Percentiles rank a stretch among this genome's conserved stretches.
phyloP scores from a whole-genome alignment of 2,329 filamentous ascomycete genomes.

The Fusarium fujikuroi region DNA sequence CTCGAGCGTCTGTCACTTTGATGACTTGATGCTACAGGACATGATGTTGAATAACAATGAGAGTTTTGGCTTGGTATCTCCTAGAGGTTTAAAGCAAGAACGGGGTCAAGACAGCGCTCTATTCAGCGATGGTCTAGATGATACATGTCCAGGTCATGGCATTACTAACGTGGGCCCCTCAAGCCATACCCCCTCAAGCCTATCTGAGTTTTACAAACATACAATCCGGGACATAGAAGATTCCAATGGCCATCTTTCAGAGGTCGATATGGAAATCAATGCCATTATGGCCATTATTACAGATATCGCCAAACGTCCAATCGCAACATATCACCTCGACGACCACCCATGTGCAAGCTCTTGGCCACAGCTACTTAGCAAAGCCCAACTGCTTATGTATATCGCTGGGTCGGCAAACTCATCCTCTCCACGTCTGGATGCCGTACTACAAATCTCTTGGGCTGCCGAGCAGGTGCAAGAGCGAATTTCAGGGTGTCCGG shows the following conservation, averaged over 20 bases:
- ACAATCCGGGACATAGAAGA: fast-evolving
- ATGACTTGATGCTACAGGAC: neutral
- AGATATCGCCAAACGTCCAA: neutral
- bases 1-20: fast-evolving
- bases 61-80: fast-evolving
- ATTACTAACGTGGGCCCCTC: fast-evolving
- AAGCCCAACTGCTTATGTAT: neutral
- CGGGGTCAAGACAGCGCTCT: neutral
- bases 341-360: neutral
- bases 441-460: neutral
- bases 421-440: neutral
- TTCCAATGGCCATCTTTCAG: fast-evolving
- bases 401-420: fast-evolving
- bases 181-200: no score
- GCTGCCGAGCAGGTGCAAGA: neutral
- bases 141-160: neutral
- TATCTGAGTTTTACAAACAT: fast-evolving
- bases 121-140: fast-evolving
- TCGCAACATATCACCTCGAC: neutral
- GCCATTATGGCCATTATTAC: neutral
- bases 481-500: neutral
- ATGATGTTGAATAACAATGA: neutral
- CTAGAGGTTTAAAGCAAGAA: fast-evolving
- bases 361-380: neutral
- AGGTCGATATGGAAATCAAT: neutral